Evolutionary conservation across 2,329 filamentous ascomycete species (phyloP).

Genomic region (Nemania sp.): DNA sequence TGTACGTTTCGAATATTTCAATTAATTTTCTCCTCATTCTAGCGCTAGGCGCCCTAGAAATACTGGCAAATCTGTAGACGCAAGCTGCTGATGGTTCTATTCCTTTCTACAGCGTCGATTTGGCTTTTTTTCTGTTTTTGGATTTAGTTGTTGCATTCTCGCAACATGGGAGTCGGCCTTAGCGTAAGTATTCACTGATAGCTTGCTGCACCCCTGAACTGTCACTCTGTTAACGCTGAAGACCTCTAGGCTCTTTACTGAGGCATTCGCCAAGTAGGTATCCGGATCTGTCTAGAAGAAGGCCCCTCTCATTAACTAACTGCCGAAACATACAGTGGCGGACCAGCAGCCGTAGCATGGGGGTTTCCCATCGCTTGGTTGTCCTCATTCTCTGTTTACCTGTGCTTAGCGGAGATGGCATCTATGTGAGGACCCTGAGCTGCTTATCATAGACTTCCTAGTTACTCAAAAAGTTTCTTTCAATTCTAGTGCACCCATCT

Average conservation of each 20-base stretch:
- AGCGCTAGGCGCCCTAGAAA: too few species aligned
- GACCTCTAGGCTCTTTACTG: constrained; percentile 30
- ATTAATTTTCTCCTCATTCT: background rate
- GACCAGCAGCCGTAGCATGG: constrained; percentile 38
- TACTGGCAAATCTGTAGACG: background rate
- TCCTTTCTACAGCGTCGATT: constrained; percentile 37
- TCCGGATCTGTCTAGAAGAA: background rate
- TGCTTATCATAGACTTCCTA: background rate
- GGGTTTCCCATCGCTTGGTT: constrained; percentile 41
- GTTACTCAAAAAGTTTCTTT: constrained; percentile 11
- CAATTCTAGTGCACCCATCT: constrained; percentile 37
- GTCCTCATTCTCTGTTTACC: constrained; percentile 38
- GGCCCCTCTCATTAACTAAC: constrained; percentile 14
- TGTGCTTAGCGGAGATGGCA: constrained; percentile 40
- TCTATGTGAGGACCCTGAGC: constrained; percentile 34
- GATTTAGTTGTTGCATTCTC: constrained; percentile 41
- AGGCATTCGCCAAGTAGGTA: constrained; percentile 35
- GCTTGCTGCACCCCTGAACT: background rate
- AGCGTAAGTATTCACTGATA: constrained; percentile 28
- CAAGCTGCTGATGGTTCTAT: background rate
- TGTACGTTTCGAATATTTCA: background rate
- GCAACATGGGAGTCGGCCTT: constrained; percentile 41
- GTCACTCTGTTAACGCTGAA: constrained; percentile 10
- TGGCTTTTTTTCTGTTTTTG: constrained; percentile 40
- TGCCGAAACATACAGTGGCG: constrained; percentile 29